These are phyloP conservation scores for Climacium dendroides DNA, from an alignment of 225 moss, liverwort and hornwort species.

Conservation along the genomic window DNA sequence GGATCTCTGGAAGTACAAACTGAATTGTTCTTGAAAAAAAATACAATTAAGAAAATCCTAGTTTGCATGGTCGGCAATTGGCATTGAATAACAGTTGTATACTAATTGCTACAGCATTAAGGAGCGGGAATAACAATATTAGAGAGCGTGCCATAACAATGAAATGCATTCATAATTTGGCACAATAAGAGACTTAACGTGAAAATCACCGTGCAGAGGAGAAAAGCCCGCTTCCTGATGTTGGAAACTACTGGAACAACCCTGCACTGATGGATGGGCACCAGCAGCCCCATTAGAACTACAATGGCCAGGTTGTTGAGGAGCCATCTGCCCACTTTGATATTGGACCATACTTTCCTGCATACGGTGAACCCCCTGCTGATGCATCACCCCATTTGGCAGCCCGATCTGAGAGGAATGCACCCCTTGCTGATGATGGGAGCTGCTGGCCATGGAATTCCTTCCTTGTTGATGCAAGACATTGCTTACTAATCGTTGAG, in stretches of 20 bases:
- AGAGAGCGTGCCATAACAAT: not conserved
- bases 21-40: not conserved
- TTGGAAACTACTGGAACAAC: slow-evolving; percentile 18
- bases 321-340: slow-evolving; percentile 3
- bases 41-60: not conserved
- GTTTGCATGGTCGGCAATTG: not conserved
- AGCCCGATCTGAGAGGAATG: slow-evolving; percentile 12
- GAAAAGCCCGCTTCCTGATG: slow-evolving; percentile 33
- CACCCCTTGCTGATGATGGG: slow-evolving; percentile 19
- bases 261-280: slow-evolving; percentile 16
- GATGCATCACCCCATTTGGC: slow-evolving; percentile 18
- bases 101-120: not conserved
- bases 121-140: not conserved
- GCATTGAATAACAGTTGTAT: not conserved
- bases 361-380: slow-evolving; percentile 8
- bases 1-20: not conserved
- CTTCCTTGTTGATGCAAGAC: slow-evolving; percentile 14
- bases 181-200: slow-evolving; percentile 28
- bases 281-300: slow-evolving; percentile 1
- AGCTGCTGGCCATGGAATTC: slow-evolving; percentile 13
- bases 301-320: slow-evolving; percentile 9
- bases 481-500: not conserved
- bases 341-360: slow-evolving; percentile 22
- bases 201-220: slow-evolving; percentile 32
- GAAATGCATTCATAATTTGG: not conserved